Evolutionary conservation across 805 yeast species (phyloP), one percentile per base, ranked within the genome.

Genomic region (Schwanniomyces yamadae): DNA sequence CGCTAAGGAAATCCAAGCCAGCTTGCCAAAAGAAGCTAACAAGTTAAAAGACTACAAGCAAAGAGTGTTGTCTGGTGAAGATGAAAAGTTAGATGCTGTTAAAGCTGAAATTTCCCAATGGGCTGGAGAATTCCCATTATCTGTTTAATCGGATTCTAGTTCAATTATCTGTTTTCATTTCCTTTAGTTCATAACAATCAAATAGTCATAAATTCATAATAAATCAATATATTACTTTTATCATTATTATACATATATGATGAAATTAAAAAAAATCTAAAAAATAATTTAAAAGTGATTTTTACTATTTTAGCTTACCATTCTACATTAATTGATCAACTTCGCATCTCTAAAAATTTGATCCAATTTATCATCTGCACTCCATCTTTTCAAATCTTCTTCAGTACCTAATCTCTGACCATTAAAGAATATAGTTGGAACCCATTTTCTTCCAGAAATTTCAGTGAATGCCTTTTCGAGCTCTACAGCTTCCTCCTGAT

Each of bases 41-140:
- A 89, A 82, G 71, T 81, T 93, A 63, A 91, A 88, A 77, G 98
- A 93, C 67, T 93, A 89, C 80, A 93, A 91, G 77, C 81, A 82
- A 51, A 78, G 78, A 60, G 80, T 88, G 47, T 75, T 78, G 54
- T 75, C 77, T 45, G 88, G 86, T 46, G 77, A 82, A 45, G 84
- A 78, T 37, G 85, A 81, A 59, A 59, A 61, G 42, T 73, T 90
- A 52, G 63, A 69, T 41, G 66, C 69, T 29, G 71, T 84, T 54
- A 88, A 86, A 69, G 65, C 71, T 36, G 97, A 93, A 71, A 81
- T 93, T 50, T 73, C 81, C 55, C 73, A 72, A 45, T 93, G 99
- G 99, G 96, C 96, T 49, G 91, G 89, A 58, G 80, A 77, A 55
- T 85, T 75, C 75, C 93, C 95, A 43, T 66, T 68, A 50, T 63